These are phyloP conservation scores for Aspergillus jensenii DNA, from an alignment of 2,329 filamentous ascomycete genomes.

Conservation along the genomic window DNA sequence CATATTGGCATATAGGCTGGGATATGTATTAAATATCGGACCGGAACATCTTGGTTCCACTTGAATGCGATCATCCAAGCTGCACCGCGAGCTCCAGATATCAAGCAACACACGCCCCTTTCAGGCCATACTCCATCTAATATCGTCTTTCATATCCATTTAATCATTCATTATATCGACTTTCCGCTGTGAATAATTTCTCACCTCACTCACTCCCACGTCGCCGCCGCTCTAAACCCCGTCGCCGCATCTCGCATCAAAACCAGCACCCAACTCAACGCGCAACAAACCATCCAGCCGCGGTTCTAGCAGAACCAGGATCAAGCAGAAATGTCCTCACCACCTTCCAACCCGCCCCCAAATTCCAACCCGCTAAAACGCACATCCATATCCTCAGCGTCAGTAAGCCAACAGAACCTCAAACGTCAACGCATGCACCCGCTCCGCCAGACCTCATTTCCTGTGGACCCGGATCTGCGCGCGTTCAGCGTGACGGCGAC, in stretches of 20 bases:
- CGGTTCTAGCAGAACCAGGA: not conserved
- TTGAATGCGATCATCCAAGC: slow-evolving; percentile 1
- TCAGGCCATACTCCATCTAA: not conserved
- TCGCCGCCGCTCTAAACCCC: not conserved
- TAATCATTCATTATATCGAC: not conserved
- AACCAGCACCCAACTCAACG: not conserved
- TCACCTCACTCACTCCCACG: not conserved
- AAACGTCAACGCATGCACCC: slow-evolving; percentile 44
- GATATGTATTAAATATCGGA: not conserved
- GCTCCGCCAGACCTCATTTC: slow-evolving; percentile 49
- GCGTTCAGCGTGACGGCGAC: slow-evolving; percentile 26
- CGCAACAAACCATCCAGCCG: not conserved
- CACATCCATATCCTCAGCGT: slow-evolving; percentile 40
- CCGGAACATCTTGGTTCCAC: slow-evolving; percentile 11
- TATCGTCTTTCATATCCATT: not conserved
- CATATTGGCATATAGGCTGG: too few species aligned
- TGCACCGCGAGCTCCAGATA: not conserved
- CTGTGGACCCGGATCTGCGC: slow-evolving; percentile 33
- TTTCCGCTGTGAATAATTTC: not conserved
- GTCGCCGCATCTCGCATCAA: not conserved
- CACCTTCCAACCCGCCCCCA: slow-evolving; percentile 24
- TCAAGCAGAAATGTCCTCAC: slow-evolving; percentile 35
- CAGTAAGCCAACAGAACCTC: slow-evolving; percentile 28
- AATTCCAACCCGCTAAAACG: slow-evolving; percentile 41
- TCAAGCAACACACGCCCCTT: not conserved